A percentile compares a stretch with the other conserved stretches of the same genome.
These are phyloP conservation scores for Ceratorhiza oryzae-sativae DNA, from an alignment of 1,284 basidiomycete species.

Conservation along the genomic window DNA sequence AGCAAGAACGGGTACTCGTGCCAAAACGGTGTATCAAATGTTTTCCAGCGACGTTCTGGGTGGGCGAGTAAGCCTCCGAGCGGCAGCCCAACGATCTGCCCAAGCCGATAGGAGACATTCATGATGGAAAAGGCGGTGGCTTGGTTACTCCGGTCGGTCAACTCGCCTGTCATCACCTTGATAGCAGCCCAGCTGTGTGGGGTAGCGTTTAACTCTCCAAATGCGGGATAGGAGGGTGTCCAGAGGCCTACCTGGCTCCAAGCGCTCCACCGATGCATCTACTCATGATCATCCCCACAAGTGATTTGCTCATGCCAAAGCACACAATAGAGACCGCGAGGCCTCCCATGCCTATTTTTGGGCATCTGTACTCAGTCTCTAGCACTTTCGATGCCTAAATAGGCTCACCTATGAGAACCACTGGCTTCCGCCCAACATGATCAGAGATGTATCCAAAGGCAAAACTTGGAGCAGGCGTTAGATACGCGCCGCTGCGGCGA, in stretches of 20 bases:
- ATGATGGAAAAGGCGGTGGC: conserved; percentile 16
- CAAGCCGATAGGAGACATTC: conserved; percentile 23
- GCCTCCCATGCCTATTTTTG: conserved; percentile 29
- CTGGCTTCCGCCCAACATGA: conserved; percentile 41
- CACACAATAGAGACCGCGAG: conserved; percentile 37
- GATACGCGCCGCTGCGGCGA: background rate
- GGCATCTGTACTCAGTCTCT: background rate
- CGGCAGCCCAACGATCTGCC: conserved; percentile 30
- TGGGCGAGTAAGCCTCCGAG: conserved; percentile 32
- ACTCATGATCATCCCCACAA: conserved; percentile 32
- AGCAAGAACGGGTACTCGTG: conserved; percentile 39
- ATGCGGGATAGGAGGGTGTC: background rate
- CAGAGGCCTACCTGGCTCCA: conserved; percentile 19
- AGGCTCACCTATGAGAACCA: conserved; percentile 38
- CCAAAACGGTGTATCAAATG: conserved; percentile 30
- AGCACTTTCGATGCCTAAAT: background rate
- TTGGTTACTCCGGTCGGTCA: conserved; percentile 31
- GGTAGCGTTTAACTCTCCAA: background rate
- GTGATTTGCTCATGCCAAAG: conserved; percentile 41
- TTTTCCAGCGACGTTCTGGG: conserved; percentile 36
- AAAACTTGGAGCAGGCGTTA: conserved; percentile 12
- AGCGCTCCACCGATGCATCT: conserved; percentile 39
- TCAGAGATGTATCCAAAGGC: conserved; percentile 37
- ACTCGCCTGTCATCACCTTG: conserved; percentile 28
- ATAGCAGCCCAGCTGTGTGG: conserved; percentile 26